Base-by-base conservation (phyloP, 192 early-diverging fungal genomes). In the Podila clonocystis region DNA sequence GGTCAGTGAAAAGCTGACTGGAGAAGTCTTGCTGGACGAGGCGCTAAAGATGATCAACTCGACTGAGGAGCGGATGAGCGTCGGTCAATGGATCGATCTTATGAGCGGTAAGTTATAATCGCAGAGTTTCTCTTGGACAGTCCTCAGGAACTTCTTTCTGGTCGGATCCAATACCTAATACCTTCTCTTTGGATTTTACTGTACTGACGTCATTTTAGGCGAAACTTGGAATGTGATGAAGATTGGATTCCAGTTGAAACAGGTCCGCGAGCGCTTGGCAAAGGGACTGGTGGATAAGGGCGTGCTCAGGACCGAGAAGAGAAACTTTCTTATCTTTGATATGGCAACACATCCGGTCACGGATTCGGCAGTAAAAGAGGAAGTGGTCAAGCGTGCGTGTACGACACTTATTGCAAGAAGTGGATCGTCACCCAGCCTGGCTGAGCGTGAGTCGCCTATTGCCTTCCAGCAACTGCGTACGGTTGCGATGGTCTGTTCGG, bases 281-380 rank as follows among this genome's bases (percentile, higher is more conserved):
- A 99, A 99, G 84, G 97, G 97, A 6, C 83, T 99, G 49, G 97
- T 99, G n/a, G 97, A 99, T 82, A 99, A 99, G 82, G 97, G 97
- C 20, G 93, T 99, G 34, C 82, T 99, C 50, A 87, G 97, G 58
- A 99, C 97, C n/a, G 97, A 98, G 79, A 98, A 98, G 75, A 87
- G 95, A 24, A 98, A 96, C 77, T 98, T 97, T 82, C 80, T 99
- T 49, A 87, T 99, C 64, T 98, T 98, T 71, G 97, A 99, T 73
- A 96, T 98, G 95, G 95, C 97, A 28, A 98, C 97, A 22, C 97
- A 99, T 82, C 97, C 97, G 26, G 91, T 99, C 5, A 89, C 94
- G 22, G 96, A 99, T 52, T 91, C 91, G 17, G 85, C 91, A 34
- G 91, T 94, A 50, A 98, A 98, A 65, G 96, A 97, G 62, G 90